phyloP scores from a whole-genome alignment of 192 early-diverging fungal genomes.

The Spinellus fusiger region DNA sequence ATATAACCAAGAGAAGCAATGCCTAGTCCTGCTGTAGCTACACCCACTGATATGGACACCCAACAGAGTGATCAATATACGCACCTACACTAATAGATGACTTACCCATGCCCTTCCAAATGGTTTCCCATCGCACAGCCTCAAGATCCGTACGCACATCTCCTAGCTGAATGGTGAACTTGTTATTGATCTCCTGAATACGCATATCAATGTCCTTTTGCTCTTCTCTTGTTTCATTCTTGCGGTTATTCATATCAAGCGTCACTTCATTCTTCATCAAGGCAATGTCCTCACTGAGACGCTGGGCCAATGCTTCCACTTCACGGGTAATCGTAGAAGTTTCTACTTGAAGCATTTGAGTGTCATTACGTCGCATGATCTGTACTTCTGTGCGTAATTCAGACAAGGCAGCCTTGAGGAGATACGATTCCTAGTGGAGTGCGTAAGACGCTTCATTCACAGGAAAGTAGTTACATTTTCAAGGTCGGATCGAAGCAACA shows the following conservation, averaged over 20 bases:
- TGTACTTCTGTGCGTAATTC: conserved; percentile 76
- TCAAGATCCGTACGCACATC: conserved; percentile 86
- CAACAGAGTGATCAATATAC: background rate
- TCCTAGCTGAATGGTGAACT: conserved; percentile 74
- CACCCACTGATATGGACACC: conserved; percentile 16
- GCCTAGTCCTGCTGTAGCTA: conserved; percentile 19
- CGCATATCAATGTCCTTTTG: conserved; percentile 72
- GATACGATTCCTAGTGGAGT: conserved; percentile 56
- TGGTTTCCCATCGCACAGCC: conserved; percentile 81
- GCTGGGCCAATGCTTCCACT: conserved; percentile 69
- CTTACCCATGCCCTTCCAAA: conserved; percentile 65
- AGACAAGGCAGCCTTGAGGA: conserved; percentile 77
- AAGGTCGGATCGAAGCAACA: conserved; percentile 50
- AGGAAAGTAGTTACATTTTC: conserved; percentile 55
- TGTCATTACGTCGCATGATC: conserved; percentile 71
- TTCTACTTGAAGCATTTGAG: conserved; percentile 66
- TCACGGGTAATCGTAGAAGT: conserved; percentile 68
- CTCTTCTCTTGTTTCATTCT: conserved; percentile 72
- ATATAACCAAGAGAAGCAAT: conserved; percentile 31
- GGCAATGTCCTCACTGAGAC: conserved; percentile 69
- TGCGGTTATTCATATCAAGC: conserved; percentile 88
- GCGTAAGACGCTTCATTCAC: background rate
- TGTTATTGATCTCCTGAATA: conserved; percentile 82
- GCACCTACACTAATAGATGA: background rate
- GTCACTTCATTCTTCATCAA: conserved; percentile 79